Base-by-base conservation (phyloP, 2,329 filamentous ascomycete species). In the Alternaria viburni region DNA sequence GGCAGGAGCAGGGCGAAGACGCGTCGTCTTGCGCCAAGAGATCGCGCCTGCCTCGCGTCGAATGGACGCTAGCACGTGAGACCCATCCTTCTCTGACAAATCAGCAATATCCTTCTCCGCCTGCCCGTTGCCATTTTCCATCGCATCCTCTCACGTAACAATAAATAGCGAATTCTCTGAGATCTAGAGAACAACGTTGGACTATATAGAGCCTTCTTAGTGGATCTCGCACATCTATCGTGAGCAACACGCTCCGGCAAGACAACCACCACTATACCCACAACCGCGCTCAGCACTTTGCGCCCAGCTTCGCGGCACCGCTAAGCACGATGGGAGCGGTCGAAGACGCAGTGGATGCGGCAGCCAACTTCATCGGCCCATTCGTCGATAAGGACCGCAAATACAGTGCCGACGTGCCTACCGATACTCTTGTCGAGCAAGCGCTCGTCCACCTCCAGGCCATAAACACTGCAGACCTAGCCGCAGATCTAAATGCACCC, bases 391-490 rank as follows among this genome's bases (percentile, higher is more conserved):
- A 66, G 50, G 54, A 56, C 6, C 62, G 45, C 41, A 61, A 57
- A 55, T 60, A 67, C 28, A 62, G 49, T 13, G 32, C 51, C 11
- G 54, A 66, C 25, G 47, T 68, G 9, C 52, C 67, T 15, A 56
- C 58, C 6, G 54, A 63, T 19, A 36, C 66, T 30, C 69, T 79
- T 2, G 71, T 80, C 15, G 58, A 70, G 7, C 59, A 74, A 59
- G 74, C 76, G 7, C 68, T 80, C 43, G 54, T 54, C 10, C 77
- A 78, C 51, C 66, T 81, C 13, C 68, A 74, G 30, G 67, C 66
- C 11, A 79, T 81, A 49, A 79, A 81, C 54, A 51, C 69, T 47
- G 75, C 77, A 47, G 77, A 80, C 43, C 62, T 76, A 56, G 68
- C 60, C 15, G 67, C 72, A 46, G 70, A 72, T 46, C 70, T 73